Base-by-base conservation (phyloP, 306 rosid species). In the Carpinus fangiana region DNA sequence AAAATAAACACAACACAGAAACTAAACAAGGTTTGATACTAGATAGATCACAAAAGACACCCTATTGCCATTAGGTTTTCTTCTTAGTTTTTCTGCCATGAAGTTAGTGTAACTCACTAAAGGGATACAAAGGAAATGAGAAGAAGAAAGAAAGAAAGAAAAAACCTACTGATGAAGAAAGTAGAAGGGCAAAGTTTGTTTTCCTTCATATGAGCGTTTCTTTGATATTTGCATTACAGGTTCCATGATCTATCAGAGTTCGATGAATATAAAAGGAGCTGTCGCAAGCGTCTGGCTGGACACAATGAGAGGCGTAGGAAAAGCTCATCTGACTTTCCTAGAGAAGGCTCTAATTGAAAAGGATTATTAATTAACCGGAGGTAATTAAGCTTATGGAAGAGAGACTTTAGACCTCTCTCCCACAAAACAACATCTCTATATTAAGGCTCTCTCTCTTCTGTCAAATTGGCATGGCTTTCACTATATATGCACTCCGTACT, bases 231-330 rank as follows among this genome's bases (percentile, higher is more conserved):
- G 72, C 76, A 76, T 64, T 70, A 0, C 79, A 96, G 99, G 91
- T 96, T 93, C 73, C 99, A 96, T 64, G 85, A 81, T 70, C 28
- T 93, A 11, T 23, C 88, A 14, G 98, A 91, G 87, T 96, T 96
- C 72, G 99, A 96, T 86, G 93, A 89, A 17, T 31, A 81, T 4
- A 96, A 96, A 79, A 90, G 90, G 83, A 96, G 99, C 62, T 96
- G 99, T 17, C 89, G 99, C 46, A 90, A 88, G 79, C 94, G 99
- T 28, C 84, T 96, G 84, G 99, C 97, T 10, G 99, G 98, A 74
- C 99, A 93, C 76, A 96, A 96, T 23, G 89, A 90, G 82, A 88
- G 98, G 87, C 96, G 99, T 18, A 84, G 99, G 88, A 96, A 90
- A 70, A 87, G 56, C 85, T 70, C 88, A n/a, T 60, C 95, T 0